Evolutionary conservation across 306 rosid genomes (phyloP).

Genomic region (Trifolium subterraneum): DNA sequence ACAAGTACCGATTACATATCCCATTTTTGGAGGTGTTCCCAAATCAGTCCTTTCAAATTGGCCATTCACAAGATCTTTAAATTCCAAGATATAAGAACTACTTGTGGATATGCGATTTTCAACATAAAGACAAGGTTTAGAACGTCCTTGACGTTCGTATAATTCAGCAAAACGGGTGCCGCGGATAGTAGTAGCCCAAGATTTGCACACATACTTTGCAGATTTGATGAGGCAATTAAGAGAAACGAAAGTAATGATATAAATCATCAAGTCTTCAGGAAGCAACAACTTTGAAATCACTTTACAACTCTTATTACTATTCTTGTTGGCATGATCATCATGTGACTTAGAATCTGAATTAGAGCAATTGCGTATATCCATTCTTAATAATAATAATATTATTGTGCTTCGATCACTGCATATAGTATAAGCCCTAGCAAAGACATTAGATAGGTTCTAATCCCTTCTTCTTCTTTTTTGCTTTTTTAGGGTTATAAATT

Average conservation of each 20-base stretch:
- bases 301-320: not conserved
- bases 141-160: not conserved
- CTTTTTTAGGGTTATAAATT: no score
- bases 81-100: not conserved
- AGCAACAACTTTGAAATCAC: not conserved
- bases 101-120: not conserved
- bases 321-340: not conserved
- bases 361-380: not conserved
- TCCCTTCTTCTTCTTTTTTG: no score
- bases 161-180: not conserved
- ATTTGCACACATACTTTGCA: not conserved
- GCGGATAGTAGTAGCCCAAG: not conserved
- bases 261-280: not conserved
- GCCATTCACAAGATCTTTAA: not conserved
- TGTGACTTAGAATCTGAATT: not conserved
- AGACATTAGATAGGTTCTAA: no score
- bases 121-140: not conserved
- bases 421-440: not conserved
- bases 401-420: not conserved
- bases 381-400: not conserved
- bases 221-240: not conserved
- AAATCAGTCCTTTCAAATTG: constrained; percentile 1
- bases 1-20: not conserved
- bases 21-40: not conserved
- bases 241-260: not conserved